Base-by-base conservation (phyloP, 2,329 filamentous ascomycete genomes). In the Colletotrichum sp. region DNA sequence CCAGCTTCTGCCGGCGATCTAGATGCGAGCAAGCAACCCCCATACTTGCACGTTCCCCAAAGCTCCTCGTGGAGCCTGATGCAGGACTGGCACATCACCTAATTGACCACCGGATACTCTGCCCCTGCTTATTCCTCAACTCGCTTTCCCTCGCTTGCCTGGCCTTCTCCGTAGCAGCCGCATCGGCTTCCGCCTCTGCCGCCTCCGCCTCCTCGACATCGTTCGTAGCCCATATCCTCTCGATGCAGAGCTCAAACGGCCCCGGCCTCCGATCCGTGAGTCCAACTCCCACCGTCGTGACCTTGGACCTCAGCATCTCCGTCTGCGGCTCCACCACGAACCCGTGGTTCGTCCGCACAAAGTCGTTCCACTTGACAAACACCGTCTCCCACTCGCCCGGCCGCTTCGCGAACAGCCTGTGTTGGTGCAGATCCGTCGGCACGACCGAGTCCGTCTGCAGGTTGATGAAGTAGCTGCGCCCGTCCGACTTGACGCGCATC, bases 381-480 rank as follows among this genome's bases (percentile, higher is more conserved):
- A 98, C 91, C 3, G 97, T 98, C 89, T 99, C 96, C 97, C 97
- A 99, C 81, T 96, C 90, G 1, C 96, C 96, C 0, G 95, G 93
- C 11, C 92, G 91, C 81, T 93, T 93, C 11, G 94, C 90, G 80
- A 95, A 98, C 6, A 99, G 86, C 66, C 97, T 90, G 85, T 99
- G 97, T 84, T 99, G 97, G 84, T 99, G 97, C 78, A 99, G 89
- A 84, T 99, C 97, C n/a, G 96, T 96, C 13, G 95, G 95, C 64
- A 98, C 95, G 71, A 99, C 93, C 2, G 95, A 95, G 82, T 99
- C 96, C 5, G 96, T 98, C 87, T 99, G 97, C 19, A 99, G 88
- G 85, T 99, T 99, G 81, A 99, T 92, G 74, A 98, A 95, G 87
- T 99, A 99, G 81, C 95, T 94, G 75, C 97, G 90, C 19, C 96